A percentile compares a stretch with the other conserved stretches of the same genome.
These are phyloP conservation scores for Parietichytrium sp. DNA, from an alignment of 108 stramenopile genomes.

Conservation along the genomic window DNA sequence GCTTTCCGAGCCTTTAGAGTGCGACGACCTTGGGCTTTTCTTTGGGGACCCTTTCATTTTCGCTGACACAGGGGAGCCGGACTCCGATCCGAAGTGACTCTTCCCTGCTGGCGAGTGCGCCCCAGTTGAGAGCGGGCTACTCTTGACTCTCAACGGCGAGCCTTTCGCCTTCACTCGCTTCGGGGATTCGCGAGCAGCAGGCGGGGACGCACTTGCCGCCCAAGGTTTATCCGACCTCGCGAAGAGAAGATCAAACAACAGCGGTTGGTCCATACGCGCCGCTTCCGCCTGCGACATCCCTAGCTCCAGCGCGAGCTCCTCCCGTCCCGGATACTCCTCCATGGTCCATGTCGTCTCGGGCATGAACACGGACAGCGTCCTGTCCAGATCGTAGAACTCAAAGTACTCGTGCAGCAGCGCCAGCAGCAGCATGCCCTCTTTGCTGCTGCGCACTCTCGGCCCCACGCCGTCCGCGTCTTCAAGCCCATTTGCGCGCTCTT, in stretches of 20 bases:
- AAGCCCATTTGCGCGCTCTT: conserved; percentile 12
- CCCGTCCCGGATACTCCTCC: neutral
- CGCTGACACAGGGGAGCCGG: too few relatives aligned
- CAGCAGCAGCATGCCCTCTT: neutral
- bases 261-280: neutral
- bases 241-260: neutral
- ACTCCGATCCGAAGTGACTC: too few relatives aligned
- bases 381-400: conserved; percentile 38
- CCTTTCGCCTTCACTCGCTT: too few relatives aligned
- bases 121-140: too few relatives aligned
- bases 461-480: neutral
- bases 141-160: too few relatives aligned
- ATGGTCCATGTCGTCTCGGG: conserved; percentile 10
- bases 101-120: too few relatives aligned
- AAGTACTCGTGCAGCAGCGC: conserved; percentile 22
- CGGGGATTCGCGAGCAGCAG: too few relatives aligned
- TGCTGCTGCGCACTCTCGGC: neutral
- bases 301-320: neutral
- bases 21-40: too few relatives aligned
- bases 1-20: too few relatives aligned
- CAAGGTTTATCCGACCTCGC: too few relatives aligned
- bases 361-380: conserved; percentile 31
- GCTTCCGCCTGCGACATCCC: neutral
- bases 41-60: too few relatives aligned
- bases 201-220: too few relatives aligned